A percentile compares a stretch with the other conserved stretches of the same genome.
These are phyloP conservation scores for Scutellaria baicalensis DNA, from an alignment of 257 asterid genomes.

Conservation along the genomic window DNA sequence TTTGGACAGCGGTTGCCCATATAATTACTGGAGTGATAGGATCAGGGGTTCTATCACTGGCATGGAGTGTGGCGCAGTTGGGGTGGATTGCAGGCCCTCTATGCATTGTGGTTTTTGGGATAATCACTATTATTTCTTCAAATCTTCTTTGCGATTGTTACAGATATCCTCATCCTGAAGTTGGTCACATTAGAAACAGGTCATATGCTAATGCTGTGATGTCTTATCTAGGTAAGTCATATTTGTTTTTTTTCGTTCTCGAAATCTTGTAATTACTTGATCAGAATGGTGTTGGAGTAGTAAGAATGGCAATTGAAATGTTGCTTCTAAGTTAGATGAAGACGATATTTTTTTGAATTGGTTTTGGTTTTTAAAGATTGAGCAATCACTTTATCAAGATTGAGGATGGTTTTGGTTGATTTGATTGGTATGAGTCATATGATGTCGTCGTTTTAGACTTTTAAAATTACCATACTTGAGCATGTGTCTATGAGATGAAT, in stretches of 20 bases:
- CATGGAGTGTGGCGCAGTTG: slow-evolving; percentile 55
- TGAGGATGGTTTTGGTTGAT: background rate
- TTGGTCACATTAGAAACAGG: slow-evolving; percentile 40
- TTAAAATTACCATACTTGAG: background rate
- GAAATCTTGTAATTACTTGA: background rate
- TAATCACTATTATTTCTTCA: slow-evolving; percentile 35
- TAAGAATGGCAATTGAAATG: background rate
- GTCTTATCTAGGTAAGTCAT: slow-evolving; percentile 36
- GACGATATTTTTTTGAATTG: background rate
- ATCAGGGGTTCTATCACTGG: slow-evolving; percentile 46
- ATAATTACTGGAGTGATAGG: slow-evolving; percentile 55
- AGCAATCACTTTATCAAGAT: background rate
- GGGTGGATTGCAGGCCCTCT: slow-evolving; percentile 52
- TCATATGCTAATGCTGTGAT: slow-evolving; percentile 46
- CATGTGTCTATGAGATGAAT: background rate
- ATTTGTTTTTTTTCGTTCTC: background rate
- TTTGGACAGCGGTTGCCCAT: slow-evolving; percentile 48
- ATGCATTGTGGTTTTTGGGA: slow-evolving; percentile 31
- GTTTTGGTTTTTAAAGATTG: background rate
- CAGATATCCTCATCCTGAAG: slow-evolving; percentile 43
- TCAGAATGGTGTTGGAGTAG: background rate
- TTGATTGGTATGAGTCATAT: background rate
- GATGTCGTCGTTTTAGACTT: background rate
- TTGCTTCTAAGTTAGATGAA: background rate
- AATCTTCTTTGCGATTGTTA: slow-evolving; percentile 47